Base-by-base conservation (phyloP, 495 filamentous ascomycete species). In the Neohortaea acidophila region DNA sequence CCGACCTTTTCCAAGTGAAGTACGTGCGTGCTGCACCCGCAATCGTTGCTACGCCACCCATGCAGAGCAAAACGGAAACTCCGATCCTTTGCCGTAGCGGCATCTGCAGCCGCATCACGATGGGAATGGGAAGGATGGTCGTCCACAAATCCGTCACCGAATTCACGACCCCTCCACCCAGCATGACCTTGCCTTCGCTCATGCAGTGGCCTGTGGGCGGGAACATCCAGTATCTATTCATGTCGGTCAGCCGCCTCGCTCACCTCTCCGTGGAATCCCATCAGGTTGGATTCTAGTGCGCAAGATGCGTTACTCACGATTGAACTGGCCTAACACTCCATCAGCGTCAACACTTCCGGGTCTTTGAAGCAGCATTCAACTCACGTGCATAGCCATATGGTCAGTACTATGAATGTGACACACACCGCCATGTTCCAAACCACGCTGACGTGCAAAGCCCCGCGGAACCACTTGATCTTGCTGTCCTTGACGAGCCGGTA, bases 51-150 rank as follows among this genome's bases (percentile, higher is more conserved):
- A 75, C 36, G 18, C 73, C 60, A 0, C 74, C 75, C 10, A 75
- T 39, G 8, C 60, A 65, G 21, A 81, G 76, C 21, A 79, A 67
- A 12, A 67, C 56, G 13, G 70, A 62, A 5, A 78, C 62, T 8
- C 69, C 66, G 22, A 72, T 43, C n/a, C 66, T 60, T 39, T 76
- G 72, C 21, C 59, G 63, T 13, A 55, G 25, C 19, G 71, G 67
- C 36, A 79, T 57, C 25, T 70, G 62, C 17, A 79, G 51, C 9
- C 63, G 59, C 60, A 67, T 63, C 22, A 73, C 63, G 24, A 72
- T 59, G n/a, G 68, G 66, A 44, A 79, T 72, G 0, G 76, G 75
- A 1, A 79, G 45, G 8, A 70, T 48, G 0, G 74, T 70, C 15
- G 64, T 61, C 1, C 70, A 32, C 32, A 78, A 64, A 44, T 79